A percentile compares a stretch with the other conserved stretches of the same genome.
Evolutionary conservation across 78 protist genomes (phyloP).

Genomic region (Tieghemostelium lacteum): DNA sequence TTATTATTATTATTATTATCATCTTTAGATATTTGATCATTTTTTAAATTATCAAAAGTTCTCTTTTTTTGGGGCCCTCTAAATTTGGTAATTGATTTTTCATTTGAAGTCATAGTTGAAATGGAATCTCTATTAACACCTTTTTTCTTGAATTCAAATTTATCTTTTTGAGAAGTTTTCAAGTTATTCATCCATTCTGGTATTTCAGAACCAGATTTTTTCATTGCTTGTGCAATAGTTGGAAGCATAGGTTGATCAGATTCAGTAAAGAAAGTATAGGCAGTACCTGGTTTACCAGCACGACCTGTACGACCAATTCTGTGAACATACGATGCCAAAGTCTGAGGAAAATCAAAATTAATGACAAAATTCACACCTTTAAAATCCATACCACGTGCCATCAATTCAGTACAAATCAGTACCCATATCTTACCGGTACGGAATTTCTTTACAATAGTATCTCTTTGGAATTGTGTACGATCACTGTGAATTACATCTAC

Average conservation of each 20-base stretch:
- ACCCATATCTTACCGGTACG: constrained; percentile 93
- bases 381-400: constrained; percentile 99
- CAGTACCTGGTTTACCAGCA: constrained; percentile 92
- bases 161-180: constrained; percentile 40
- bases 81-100: constrained; percentile 19
- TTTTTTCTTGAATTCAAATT: constrained; percentile 5
- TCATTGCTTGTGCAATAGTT: constrained; percentile 85
- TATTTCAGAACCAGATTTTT: constrained; percentile 88
- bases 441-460: constrained; percentile 83
- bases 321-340: constrained; percentile 79
- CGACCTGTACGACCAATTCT: constrained; percentile 97
- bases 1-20: constrained; percentile 5
- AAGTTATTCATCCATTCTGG: constrained; percentile 89
- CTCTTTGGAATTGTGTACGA: constrained; percentile 87
- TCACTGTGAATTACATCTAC: constrained; percentile 94
- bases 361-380: constrained; percentile 91
- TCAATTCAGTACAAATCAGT: constrained; percentile 95
- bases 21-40: not conserved
- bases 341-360: constrained; percentile 97
- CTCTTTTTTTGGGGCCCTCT: constrained; percentile 6
- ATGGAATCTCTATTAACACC: constrained; percentile 54
- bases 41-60: not conserved
- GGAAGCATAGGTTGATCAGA: constrained; percentile 78
- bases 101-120: constrained; percentile 47
- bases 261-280: constrained; percentile 93